Evolutionary conservation across 148 eudicot species (phyloP).

Genomic region (Nyssa sinensis): DNA sequence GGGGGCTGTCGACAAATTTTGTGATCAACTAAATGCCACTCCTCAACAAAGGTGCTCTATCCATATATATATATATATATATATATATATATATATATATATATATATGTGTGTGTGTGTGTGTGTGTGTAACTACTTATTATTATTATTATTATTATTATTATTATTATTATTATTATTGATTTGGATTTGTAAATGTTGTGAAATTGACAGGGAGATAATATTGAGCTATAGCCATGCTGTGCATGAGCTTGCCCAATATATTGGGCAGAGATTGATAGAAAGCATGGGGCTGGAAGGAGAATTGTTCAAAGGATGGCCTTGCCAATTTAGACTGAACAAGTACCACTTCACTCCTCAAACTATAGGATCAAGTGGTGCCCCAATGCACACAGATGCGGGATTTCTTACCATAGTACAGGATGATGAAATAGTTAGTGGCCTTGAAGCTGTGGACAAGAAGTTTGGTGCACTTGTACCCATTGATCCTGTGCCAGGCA

Average conservation of each 20-base stretch:
- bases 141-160: too few relatives aligned
- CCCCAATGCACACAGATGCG: neutral
- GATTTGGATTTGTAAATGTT: neutral
- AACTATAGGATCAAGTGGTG: neutral
- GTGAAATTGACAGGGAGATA: slow-evolving; percentile 26
- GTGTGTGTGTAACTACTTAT: too few relatives aligned
- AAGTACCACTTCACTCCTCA: slow-evolving; percentile 4
- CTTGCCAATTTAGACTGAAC: slow-evolving; percentile 7
- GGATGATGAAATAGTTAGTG: neutral
- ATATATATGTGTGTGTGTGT: too few relatives aligned
- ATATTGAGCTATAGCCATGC: slow-evolving; percentile 17
- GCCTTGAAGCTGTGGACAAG: neutral
- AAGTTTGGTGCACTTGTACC: too few relatives aligned
- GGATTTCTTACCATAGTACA: neutral
- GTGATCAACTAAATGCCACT: slow-evolving; percentile 22
- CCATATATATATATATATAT: too few relatives aligned
- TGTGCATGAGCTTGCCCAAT: slow-evolving; percentile 20
- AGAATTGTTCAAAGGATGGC: slow-evolving; percentile 5
- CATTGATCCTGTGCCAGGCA: too few relatives aligned
- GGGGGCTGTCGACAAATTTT: slow-evolving; percentile 9
- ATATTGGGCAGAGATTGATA: slow-evolving; percentile 19
- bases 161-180: too few relatives aligned
- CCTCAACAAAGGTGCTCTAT: slow-evolving; percentile 23
- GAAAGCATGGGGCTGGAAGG: slow-evolving; percentile 22
- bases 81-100: too few relatives aligned